phyloP scores from a whole-genome alignment of 2,329 filamentous ascomycete species.

The Thelonectria blattea region DNA sequence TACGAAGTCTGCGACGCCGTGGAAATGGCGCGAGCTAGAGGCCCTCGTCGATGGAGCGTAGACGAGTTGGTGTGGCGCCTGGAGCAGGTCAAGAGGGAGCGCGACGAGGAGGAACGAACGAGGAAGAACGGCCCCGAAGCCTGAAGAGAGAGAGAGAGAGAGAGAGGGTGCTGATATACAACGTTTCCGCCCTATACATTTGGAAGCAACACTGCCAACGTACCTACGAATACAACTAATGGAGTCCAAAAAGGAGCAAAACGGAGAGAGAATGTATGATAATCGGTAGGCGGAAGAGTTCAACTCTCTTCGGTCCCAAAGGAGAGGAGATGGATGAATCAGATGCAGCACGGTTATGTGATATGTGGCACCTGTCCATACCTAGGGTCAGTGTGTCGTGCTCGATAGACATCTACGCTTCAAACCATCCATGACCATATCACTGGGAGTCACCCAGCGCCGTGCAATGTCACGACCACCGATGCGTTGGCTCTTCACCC shows the following conservation, averaged over 20 bases:
- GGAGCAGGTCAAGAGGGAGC: conserved; percentile 23
- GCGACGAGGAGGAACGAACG: conserved; percentile 14
- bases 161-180: too few relatives aligned
- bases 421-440: not conserved
- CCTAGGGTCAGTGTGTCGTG: not conserved
- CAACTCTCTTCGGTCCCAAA: not conserved
- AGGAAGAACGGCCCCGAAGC: too few relatives aligned
- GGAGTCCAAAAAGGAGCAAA: too few relatives aligned
- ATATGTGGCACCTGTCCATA: not conserved
- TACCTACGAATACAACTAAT: too few relatives aligned
- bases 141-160: too few relatives aligned
- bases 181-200: too few relatives aligned
- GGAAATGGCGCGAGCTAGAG: conserved; percentile 28
- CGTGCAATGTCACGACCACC: conserved; percentile 11
- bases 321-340: not conserved
- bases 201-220: too few relatives aligned
- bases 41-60: conserved; percentile 29
- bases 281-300: not conserved
- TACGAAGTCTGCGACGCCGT: conserved; percentile 29
- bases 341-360: not conserved
- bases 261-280: too few relatives aligned
- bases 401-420: not conserved
- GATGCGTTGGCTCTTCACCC: not conserved
- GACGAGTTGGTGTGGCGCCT: conserved; percentile 29
- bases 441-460: conserved; percentile 1